These are phyloP conservation scores for Pneumocystis canis DNA, from an alignment of 1,139 yeast species.

Conservation along the genomic window DNA sequence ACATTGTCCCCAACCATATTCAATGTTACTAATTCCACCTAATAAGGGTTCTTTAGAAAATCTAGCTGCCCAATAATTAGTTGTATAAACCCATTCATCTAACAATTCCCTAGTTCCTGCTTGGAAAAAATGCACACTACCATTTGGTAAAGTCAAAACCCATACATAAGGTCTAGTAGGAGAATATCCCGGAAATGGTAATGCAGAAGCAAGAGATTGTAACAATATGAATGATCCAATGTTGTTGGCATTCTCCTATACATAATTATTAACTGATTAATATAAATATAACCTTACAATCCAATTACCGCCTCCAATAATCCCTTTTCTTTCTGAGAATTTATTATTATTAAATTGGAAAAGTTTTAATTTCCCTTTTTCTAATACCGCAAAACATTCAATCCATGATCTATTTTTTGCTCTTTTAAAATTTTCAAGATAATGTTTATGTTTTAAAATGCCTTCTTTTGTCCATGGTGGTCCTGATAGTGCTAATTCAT, in stretches of 20 bases:
- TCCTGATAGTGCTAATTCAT: conserved; percentile 48
- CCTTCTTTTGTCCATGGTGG: conserved; percentile 77
- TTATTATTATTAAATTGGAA: conserved; percentile 20
- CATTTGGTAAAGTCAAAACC: conserved; percentile 26
- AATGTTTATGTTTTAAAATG: conserved; percentile 37
- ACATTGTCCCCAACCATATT: conserved; percentile 60
- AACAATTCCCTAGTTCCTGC: conserved; percentile 61
- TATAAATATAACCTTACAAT: conserved; percentile 18
- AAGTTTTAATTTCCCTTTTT: conserved; percentile 24
- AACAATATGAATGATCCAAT: conserved; percentile 22
- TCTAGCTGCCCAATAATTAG: conserved; percentile 85
- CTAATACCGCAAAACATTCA: conserved; percentile 23
- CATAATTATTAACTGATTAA: not conserved
- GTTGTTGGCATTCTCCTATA: conserved; percentile 22
- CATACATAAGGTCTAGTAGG: conserved; percentile 19
- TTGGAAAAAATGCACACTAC: conserved; percentile 23
- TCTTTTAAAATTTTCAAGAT: conserved; percentile 22
- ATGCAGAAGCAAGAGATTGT: conserved; percentile 22
- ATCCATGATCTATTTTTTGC: conserved; percentile 22
- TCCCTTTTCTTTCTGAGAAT: conserved; percentile 11
- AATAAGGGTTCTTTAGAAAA: conserved; percentile 59
- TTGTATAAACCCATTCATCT: conserved; percentile 53
- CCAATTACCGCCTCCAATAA: conserved; percentile 58
- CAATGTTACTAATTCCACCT: conserved; percentile 54
- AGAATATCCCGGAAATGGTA: conserved; percentile 14